Conservation (phyloP, 805 yeast genomes). For the Yarrowia sp. region DNA sequence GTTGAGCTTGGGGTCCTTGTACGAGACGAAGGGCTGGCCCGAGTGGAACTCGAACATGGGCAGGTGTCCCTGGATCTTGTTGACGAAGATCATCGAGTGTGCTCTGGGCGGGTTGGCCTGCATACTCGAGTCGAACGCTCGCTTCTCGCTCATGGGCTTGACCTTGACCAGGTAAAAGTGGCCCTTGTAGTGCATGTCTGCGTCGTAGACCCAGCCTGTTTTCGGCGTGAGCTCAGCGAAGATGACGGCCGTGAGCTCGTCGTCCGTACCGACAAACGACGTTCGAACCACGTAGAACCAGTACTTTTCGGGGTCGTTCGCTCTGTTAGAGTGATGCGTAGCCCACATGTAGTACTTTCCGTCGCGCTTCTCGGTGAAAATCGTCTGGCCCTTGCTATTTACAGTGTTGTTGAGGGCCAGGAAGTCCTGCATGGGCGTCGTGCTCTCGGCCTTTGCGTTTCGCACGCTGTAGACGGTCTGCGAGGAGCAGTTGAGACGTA, state of each 20-base stretch:
- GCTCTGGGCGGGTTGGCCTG: not conserved
- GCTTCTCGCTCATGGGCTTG: not conserved
- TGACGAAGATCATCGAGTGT: not conserved
- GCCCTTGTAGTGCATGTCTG: conserved; percentile 8
- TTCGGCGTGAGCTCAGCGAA: conserved; percentile 9
- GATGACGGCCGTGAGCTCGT: not conserved
- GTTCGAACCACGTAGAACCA: conserved; percentile 9
- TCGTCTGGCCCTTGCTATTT: conserved; percentile 9
- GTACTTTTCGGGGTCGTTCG: conserved; percentile 8
- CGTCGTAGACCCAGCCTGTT: conserved; percentile 3
- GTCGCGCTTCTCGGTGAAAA: not conserved
- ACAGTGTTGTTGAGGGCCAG: conserved; percentile 17
- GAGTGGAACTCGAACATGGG: conserved; percentile 7
- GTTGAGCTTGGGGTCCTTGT: not conserved
- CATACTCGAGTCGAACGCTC: not conserved
- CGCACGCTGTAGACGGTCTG: not conserved
- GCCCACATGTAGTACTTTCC: conserved; percentile 8
- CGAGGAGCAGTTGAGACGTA: not conserved
- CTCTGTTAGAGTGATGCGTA: not conserved
- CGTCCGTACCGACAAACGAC: not conserved
- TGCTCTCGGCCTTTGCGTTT: not conserved
- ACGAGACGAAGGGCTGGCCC: not conserved
- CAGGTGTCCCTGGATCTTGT: not conserved
- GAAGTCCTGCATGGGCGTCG: not conserved
- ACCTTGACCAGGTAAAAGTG: conserved; percentile 2